These are phyloP conservation scores for Pestalotiopsis sp. DNA, from an alignment of 2,329 filamentous ascomycete species.

Conservation along the genomic window DNA sequence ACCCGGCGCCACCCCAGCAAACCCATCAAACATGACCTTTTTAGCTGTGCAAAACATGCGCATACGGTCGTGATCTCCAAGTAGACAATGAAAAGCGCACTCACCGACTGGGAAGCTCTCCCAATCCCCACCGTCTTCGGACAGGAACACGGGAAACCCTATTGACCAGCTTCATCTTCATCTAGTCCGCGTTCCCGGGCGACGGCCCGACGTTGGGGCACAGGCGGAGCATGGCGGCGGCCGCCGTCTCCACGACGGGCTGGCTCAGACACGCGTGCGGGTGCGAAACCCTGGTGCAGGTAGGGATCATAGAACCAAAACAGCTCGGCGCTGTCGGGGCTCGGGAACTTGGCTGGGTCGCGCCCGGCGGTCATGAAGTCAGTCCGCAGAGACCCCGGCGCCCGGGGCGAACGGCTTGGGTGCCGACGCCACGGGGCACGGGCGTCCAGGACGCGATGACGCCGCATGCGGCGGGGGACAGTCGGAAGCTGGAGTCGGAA, in stretches of 20 bases:
- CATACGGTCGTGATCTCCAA: background rate
- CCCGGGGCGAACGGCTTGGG: background rate
- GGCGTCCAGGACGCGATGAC: background rate
- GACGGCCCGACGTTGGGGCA: background rate
- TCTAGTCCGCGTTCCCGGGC: background rate
- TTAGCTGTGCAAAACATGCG: background rate
- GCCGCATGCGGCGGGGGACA: background rate
- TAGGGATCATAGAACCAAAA: conserved; percentile 51
- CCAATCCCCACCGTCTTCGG: background rate
- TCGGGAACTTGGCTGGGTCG: conserved; percentile 48
- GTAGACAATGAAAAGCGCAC: background rate
- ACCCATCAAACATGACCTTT: background rate
- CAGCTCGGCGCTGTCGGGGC: conserved; percentile 48
- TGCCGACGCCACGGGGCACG: conserved; percentile 32
- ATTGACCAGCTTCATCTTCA: background rate
- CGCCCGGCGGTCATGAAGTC: conserved; percentile 49
- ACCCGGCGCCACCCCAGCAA: background rate
- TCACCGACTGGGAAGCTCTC: background rate
- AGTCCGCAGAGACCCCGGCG: conserved; percentile 45
- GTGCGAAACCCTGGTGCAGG: conserved; percentile 34
- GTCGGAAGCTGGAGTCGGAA: background rate
- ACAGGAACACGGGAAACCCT: background rate
- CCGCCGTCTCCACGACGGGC: background rate
- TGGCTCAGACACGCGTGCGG: background rate
- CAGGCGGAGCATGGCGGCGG: background rate